Conservation (phyloP, 2,329 filamentous ascomycete genomes). For the Clarireedia homoeocarpa region DNA sequence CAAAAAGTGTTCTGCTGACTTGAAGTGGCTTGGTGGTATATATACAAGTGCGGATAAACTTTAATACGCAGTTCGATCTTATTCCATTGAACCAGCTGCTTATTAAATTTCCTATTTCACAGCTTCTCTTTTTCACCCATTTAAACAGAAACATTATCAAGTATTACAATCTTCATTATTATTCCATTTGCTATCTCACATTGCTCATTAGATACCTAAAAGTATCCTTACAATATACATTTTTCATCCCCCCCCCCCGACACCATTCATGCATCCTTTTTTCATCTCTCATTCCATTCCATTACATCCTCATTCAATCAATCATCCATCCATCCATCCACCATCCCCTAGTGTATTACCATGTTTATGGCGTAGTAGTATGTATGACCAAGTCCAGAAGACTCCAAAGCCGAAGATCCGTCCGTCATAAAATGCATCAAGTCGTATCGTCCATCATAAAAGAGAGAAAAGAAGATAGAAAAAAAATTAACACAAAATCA, state of each 20-base stretch:
- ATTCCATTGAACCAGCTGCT: no score
- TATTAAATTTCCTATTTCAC: no score
- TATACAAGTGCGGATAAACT: no score
- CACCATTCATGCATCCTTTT: not conserved
- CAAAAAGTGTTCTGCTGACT: no score
- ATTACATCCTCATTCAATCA: not conserved
- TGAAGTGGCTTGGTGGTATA: no score
- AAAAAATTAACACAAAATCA: conserved; percentile 10
- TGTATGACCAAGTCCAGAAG: not conserved
- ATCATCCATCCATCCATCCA: conserved; percentile 8
- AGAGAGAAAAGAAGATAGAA: conserved; percentile 6
- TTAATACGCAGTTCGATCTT: no score
- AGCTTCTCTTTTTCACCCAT: no score
- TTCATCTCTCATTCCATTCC: not conserved
- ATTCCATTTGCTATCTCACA: no score
- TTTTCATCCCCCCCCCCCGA: not conserved
- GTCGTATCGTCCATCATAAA: not conserved
- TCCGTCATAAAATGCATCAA: not conserved
- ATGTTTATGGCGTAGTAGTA: conserved; percentile 11
- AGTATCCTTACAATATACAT: not conserved
- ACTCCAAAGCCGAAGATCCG: not conserved
- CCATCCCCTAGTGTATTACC: conserved; percentile 8
- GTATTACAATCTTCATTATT: no score
- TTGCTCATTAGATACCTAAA: not conserved
- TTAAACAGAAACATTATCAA: no score